Conservation (phyloP, 2,329 filamentous ascomycete genomes). For the Neofusicoccum parvum region DNA sequence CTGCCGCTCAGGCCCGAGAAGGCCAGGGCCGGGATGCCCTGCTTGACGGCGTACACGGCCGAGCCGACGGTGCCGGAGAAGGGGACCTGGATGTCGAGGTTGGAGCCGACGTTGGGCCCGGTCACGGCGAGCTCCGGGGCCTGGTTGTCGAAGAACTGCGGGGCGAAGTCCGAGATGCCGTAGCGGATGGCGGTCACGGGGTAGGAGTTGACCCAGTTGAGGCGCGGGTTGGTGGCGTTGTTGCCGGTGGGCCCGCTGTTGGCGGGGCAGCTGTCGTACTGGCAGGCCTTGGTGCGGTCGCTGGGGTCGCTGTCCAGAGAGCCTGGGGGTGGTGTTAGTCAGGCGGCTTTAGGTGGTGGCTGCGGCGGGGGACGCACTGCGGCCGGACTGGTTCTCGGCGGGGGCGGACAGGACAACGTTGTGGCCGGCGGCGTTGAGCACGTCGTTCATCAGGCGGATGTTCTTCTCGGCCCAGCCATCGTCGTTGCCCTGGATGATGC, state of each 20-base stretch:
- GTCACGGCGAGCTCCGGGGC: slow-evolving; percentile 65
- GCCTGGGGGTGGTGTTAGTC: slow-evolving; percentile 43
- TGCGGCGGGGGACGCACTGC: slow-evolving; percentile 44
- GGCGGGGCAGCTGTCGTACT: slow-evolving; percentile 63
- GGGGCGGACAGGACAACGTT: slow-evolving; percentile 66
- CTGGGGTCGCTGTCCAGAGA: slow-evolving; percentile 55
- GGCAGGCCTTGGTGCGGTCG: slow-evolving; percentile 54
- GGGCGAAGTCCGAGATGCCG: slow-evolving; percentile 61
- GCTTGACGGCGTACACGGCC: slow-evolving; percentile 60
- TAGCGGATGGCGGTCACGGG: slow-evolving; percentile 66
- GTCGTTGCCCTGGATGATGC: slow-evolving; percentile 69
- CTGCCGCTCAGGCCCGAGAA: slow-evolving; percentile 61
- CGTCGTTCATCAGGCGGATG: slow-evolving; percentile 61
- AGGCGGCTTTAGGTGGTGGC: neutral
- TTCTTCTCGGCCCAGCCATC: slow-evolving; percentile 75
- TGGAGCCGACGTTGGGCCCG: slow-evolving; percentile 64
- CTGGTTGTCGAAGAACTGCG: slow-evolving; percentile 55
- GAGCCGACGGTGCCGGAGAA: slow-evolving; percentile 71
- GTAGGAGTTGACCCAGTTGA: slow-evolving; percentile 74
- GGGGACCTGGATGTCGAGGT: slow-evolving; percentile 58
- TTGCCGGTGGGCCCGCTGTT: slow-evolving; percentile 58
- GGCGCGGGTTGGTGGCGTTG: slow-evolving; percentile 58
- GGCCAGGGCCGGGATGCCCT: slow-evolving; percentile 65
- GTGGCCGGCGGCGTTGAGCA: slow-evolving; percentile 58
- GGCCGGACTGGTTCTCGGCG: slow-evolving; percentile 67